A percentile compares a stretch with the other conserved stretches of the same genome.
Conservation (phyloP, 73 alveolate species). For the Uronychia setigera region DNA sequence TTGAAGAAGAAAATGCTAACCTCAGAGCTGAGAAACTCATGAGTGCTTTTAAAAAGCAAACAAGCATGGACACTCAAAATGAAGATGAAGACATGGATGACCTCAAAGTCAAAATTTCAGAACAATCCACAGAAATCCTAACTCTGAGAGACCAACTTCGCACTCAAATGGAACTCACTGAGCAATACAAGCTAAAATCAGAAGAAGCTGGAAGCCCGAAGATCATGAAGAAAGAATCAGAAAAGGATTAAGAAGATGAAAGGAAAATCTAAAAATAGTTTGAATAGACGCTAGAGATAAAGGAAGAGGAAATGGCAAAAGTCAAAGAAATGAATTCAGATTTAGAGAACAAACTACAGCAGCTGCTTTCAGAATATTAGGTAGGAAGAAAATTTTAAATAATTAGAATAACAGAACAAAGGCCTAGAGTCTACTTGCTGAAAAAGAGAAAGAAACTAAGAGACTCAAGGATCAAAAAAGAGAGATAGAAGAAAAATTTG, state of each 20-base stretch:
- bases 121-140: slow-evolving; percentile 35
- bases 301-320: slow-evolving; percentile 29
- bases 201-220: neutral
- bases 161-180: slow-evolving; percentile 6
- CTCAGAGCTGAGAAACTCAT: slow-evolving; percentile 34
- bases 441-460: slow-evolving; percentile 34
- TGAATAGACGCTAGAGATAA: slow-evolving; percentile 30
- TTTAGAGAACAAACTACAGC: slow-evolving; percentile 28
- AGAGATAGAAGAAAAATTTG: neutral
- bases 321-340: slow-evolving; percentile 12
- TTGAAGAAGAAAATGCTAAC: slow-evolving; percentile 41
- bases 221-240: neutral
- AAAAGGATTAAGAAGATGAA: slow-evolving; percentile 11
- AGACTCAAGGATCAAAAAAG: slow-evolving; percentile 24
- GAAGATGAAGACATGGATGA: neutral
- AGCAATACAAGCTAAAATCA: neutral
- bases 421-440: slow-evolving; percentile 32
- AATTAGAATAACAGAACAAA: slow-evolving; percentile 5
- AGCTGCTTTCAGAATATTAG: slow-evolving; percentile 18
- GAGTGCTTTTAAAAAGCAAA: slow-evolving; percentile 13
- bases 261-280: neutral
- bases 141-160: slow-evolving; percentile 22
- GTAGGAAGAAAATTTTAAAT: neutral
- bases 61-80: neutral
- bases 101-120: slow-evolving; percentile 20